These are phyloP conservation scores for Fusarium incarnatum DNA, from an alignment of 2,329 filamentous ascomycete species.

Conservation along the genomic window DNA sequence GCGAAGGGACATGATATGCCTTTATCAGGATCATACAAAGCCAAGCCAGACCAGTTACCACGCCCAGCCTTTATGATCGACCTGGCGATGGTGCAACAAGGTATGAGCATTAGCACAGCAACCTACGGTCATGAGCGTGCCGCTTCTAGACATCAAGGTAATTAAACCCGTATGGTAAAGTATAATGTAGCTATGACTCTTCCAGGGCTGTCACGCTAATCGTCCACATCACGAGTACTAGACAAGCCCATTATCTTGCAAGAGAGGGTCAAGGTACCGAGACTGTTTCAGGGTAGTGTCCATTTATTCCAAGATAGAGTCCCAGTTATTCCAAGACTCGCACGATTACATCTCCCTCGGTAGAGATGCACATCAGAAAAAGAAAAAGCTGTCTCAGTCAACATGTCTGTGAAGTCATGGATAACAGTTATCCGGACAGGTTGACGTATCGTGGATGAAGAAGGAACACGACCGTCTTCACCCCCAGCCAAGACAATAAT, in stretches of 20 bases:
- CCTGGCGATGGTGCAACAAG: not conserved
- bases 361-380: not conserved
- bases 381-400: constrained; percentile 3
- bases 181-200: not conserved
- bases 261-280: not conserved
- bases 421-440: not conserved
- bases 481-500: constrained; percentile 13
- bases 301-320: not conserved
- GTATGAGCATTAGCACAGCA: not conserved
- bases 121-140: not conserved
- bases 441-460: constrained; percentile 19
- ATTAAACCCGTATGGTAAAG: not conserved
- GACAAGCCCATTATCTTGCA: not conserved
- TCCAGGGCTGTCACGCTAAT: not conserved
- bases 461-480: not conserved
- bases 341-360: not conserved
- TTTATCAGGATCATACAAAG: not conserved
- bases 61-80: not conserved
- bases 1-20: not conserved
- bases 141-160: not conserved
- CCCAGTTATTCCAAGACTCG: not conserved
- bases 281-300: constrained; percentile 12
- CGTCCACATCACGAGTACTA: not conserved
- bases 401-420: not conserved
- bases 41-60: not conserved